Evolutionary conservation across 164 flowering plant species (phyloP), one percentile per base, ranked within the genome.

Genomic region (Dillenia turbinata): DNA sequence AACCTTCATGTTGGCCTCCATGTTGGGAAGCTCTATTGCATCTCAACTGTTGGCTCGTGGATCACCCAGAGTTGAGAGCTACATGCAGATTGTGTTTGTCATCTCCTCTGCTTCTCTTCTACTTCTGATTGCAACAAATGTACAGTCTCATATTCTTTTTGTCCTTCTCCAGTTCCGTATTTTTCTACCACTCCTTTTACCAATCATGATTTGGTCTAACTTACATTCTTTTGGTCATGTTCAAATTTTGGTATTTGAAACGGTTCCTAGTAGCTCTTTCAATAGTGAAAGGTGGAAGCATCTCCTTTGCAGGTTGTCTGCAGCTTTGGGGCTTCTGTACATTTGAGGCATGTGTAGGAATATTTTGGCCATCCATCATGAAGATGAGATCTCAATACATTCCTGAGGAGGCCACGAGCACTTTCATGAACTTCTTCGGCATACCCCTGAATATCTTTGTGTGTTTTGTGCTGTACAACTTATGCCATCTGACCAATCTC

Each of bases 351-450:
- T n/a, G n/a, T n/a, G n/a, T n/a, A n/a, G n/a, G n/a, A n/a, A n/a
- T n/a, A n/a, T n/a, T n/a, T n/a, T n/a, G n/a, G n/a, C n/a, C n/a
- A n/a, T n/a, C n/a, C n/a, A 90, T 93, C 46, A 90, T 90, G 98
- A 93, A 90, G 77, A 90, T 90, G 98, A 82, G 98, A 61, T 92
- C 98, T 43, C 98, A 90, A 62, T 93, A 85, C 76, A 89, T 93
- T 65, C 98, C 98, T 14, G 98, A 93, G 84, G 98, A 93, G 73
- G 85, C 98, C 33, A 78, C 96, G 68, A 93, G 98, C 87, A 93
- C 97, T 65, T 89, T 93, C 69, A 90, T 93, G 97, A 93, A 90
- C 77, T 93, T 93, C 78, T 92, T 92, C 90, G 90, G 98, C 47
- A 88, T 92, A 73, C 98, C 98, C 63, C 91, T 92, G 45, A 92